A percentile compares a stretch with the other conserved stretches of the same genome.
phyloP scores from a whole-genome alignment of 2,329 filamentous ascomycete species.

The Drechslerella coelobrocha region DNA sequence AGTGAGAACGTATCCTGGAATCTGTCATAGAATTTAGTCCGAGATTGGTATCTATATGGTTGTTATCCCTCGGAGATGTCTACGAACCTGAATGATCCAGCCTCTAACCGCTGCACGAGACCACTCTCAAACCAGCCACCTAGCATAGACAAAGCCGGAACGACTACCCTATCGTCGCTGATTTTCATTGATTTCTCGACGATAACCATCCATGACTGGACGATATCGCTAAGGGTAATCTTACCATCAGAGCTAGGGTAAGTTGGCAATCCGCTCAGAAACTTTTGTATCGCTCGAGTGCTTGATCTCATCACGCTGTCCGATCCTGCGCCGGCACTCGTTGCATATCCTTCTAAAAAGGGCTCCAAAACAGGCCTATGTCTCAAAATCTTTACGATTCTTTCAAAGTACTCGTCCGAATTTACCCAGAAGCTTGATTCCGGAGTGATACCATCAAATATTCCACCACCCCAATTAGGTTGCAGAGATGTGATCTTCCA shows the following conservation, averaged over 20 bases:
- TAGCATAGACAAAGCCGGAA: slow-evolving; percentile 68
- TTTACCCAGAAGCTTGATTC: slow-evolving; percentile 56
- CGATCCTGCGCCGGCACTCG: slow-evolving; percentile 77
- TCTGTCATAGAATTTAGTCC: slow-evolving; percentile 54
- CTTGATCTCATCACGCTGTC: slow-evolving; percentile 76
- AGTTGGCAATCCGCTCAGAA: slow-evolving; percentile 57
- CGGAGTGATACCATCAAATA: slow-evolving; percentile 47
- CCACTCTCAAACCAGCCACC: slow-evolving; percentile 65
- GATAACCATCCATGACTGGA: slow-evolving; percentile 56
- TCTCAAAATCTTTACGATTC: slow-evolving; percentile 63
- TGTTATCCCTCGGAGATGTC: background rate
- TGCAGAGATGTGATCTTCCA: slow-evolving; percentile 59
- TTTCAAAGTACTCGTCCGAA: slow-evolving; percentile 67
- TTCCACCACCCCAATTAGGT: slow-evolving; percentile 24
- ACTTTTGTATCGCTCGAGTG: slow-evolving; percentile 68
- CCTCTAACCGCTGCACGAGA: slow-evolving; percentile 60
- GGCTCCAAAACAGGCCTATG: slow-evolving; percentile 58
- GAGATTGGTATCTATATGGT: slow-evolving; percentile 45
- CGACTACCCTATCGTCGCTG: slow-evolving; percentile 71
- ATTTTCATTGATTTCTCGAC: slow-evolving; percentile 54
- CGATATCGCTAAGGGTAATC: slow-evolving; percentile 57
- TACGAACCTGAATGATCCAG: slow-evolving; percentile 44
- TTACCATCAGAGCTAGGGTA: slow-evolving; percentile 56
- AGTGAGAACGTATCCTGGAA: slow-evolving; percentile 71
- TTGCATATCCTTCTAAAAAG: slow-evolving; percentile 72